Evolutionary conservation across 83 land plant genomes (phyloP).

Genomic region (Thuja plicata): DNA sequence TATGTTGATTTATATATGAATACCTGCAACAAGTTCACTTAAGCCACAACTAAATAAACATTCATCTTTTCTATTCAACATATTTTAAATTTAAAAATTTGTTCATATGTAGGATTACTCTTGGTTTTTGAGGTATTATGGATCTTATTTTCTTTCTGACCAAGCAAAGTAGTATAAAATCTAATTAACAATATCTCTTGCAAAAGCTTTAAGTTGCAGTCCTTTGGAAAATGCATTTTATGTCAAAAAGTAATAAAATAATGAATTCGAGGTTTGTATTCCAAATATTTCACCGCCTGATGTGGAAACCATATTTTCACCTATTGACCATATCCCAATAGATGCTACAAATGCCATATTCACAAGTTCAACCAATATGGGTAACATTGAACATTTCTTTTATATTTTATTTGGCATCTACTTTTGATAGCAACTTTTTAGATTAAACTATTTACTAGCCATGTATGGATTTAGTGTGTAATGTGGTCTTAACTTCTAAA

Average conservation of each 20-base stretch:
- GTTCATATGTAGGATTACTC: background rate
- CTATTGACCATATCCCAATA: background rate
- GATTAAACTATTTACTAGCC: no score
- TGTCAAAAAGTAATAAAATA: background rate
- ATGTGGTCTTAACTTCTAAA: no score
- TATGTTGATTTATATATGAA: no score
- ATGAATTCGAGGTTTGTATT: background rate
- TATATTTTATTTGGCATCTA: background rate
- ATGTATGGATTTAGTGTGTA: no score
- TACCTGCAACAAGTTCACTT: no score
- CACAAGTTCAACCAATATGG: background rate
- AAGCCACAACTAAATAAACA: no score
- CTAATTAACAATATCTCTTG: background rate
- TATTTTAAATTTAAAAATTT: no score
- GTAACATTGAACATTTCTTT: background rate
- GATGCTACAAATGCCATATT: background rate
- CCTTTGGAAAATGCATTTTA: background rate
- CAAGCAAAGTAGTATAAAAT: background rate
- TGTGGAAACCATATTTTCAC: constrained; percentile 8
- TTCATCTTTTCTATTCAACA: no score
- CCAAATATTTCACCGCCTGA: background rate
- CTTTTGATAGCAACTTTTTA: background rate
- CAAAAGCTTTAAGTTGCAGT: background rate
- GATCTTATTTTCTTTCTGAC: background rate
- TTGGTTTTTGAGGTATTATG: background rate